Evolutionary conservation across 176 grass and related monocot genomes (phyloP).

Genomic region (Eleusine indica): DNA sequence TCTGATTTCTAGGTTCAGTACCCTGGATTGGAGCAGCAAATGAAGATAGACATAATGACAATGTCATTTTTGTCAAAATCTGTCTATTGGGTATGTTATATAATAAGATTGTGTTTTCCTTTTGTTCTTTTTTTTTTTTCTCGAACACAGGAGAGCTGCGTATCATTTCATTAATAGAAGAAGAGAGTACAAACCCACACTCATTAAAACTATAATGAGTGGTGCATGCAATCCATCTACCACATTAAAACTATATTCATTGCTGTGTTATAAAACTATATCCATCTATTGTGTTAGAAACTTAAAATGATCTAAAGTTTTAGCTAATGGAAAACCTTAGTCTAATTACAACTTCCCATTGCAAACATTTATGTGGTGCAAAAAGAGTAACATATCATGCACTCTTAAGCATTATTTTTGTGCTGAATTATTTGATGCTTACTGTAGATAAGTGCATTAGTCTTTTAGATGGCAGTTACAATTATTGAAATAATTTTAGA

Average conservation of each 20-base stretch:
- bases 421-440: slow-evolving; percentile 17
- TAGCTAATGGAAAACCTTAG: slow-evolving; percentile 12
- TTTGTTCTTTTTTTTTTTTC: not conserved
- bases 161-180: too few relatives aligned
- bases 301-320: not conserved
- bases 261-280: not conserved
- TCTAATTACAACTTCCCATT: not conserved
- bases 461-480: slow-evolving; percentile 9
- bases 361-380: not conserved
- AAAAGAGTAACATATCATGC: not conserved
- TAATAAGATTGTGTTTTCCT: not conserved
- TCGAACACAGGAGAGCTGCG: too few relatives aligned
- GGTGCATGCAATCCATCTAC: not conserved
- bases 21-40: slow-evolving; percentile 86
- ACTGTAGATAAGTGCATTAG: not conserved
- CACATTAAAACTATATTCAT: not conserved
- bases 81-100: slow-evolving; percentile 76
- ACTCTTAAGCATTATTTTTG: slow-evolving; percentile 25
- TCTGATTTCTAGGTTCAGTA: slow-evolving; percentile 79
- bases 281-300: not conserved
- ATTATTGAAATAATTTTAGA: not conserved
- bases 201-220: not conserved
- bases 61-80: slow-evolving; percentile 86
- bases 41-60: slow-evolving; percentile 95
- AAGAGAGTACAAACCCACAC: too few relatives aligned